phyloP scores from a whole-genome alignment of 768 basidiomycete genomes.

The Melanogaster broomeanus region DNA sequence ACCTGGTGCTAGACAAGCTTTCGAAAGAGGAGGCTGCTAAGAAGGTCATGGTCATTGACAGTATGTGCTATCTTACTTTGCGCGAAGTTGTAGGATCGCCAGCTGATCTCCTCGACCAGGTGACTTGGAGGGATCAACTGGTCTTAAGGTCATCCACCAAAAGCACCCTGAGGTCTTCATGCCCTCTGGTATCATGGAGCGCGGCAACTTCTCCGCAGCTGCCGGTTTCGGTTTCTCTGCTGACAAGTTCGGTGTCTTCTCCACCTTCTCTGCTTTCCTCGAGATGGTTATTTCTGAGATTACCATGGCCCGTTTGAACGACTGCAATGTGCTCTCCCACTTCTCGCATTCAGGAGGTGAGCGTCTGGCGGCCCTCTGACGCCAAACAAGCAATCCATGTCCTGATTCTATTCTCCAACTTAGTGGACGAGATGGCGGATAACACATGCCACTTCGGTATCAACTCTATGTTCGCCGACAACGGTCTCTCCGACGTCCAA shows the following conservation, averaged over 20 bases:
- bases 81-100: neutral
- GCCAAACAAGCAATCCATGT: neutral
- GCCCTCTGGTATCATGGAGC: constrained; percentile 86
- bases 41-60: constrained; percentile 89
- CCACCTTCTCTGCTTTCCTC: constrained; percentile 89
- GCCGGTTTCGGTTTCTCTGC: constrained; percentile 85
- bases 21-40: constrained; percentile 73
- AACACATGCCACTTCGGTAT: constrained; percentile 69
- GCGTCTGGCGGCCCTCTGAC: constrained; percentile 20
- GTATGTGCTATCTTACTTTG: constrained; percentile 37
- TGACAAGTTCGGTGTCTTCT: constrained; percentile 86
- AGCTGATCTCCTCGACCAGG: constrained; percentile 38
- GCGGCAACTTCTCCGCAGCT: constrained; percentile 81
- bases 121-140: constrained; percentile 88
- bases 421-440: constrained; percentile 73
- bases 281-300: constrained; percentile 90
- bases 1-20: constrained; percentile 70
- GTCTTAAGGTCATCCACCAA: constrained; percentile 84
- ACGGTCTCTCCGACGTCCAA: constrained; percentile 78
- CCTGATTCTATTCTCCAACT: neutral
- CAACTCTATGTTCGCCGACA: constrained; percentile 88
- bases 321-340: constrained; percentile 85
- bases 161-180: constrained; percentile 89
- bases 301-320: constrained; percentile 91
- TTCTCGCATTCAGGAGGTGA: constrained; percentile 87